A percentile compares a stretch with the other conserved stretches of the same genome.
These are phyloP conservation scores for Prosopis cineraria DNA, from an alignment of 306 rosid genomes.

Conservation along the genomic window DNA sequence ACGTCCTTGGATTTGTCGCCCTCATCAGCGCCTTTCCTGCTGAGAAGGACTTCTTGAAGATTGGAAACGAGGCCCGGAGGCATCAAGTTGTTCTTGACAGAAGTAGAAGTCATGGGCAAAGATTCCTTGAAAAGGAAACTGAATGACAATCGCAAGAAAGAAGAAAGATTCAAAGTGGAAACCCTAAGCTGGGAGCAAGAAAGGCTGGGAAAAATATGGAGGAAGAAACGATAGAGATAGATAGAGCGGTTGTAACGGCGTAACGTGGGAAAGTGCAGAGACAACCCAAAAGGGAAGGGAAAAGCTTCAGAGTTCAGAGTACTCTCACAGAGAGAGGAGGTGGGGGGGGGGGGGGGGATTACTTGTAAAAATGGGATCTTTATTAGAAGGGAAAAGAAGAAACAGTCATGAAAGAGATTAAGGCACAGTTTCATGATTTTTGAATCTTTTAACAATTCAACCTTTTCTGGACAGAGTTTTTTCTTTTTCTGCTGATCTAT, in stretches of 20 bases:
- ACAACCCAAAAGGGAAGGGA: conserved; percentile 30
- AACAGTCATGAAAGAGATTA: conserved; percentile 16
- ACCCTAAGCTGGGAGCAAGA: conserved; percentile 63
- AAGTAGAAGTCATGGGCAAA: conserved; percentile 48
- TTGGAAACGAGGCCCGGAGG: conserved; percentile 93
- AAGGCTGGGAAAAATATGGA: not conserved
- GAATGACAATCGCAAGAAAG: not conserved
- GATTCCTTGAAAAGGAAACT: conserved; percentile 4
- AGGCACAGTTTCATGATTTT: not conserved
- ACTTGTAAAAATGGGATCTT: conserved; percentile 29
- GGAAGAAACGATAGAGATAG: conserved; percentile 6
- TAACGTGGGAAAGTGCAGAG: conserved; percentile 45
- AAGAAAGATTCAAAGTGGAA: conserved; percentile 48
- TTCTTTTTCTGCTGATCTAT: not conserved
- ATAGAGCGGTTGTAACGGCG: conserved; percentile 85
- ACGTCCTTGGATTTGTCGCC: conserved; percentile 47
- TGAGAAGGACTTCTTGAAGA: conserved; percentile 74
- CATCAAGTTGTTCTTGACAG: conserved; percentile 58
- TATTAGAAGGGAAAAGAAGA: conserved; percentile 24
- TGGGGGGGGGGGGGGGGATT: not conserved
- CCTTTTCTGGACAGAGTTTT: not conserved
- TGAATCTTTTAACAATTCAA: not conserved
- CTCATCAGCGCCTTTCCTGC: conserved; percentile 43
- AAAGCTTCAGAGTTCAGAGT: conserved; percentile 2
- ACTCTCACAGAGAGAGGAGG: not conserved